Evolutionary conservation across 108 stramenopile species (phyloP), one percentile per base, ranked within the genome.

Genomic region (Heterococcus sp.): DNA sequence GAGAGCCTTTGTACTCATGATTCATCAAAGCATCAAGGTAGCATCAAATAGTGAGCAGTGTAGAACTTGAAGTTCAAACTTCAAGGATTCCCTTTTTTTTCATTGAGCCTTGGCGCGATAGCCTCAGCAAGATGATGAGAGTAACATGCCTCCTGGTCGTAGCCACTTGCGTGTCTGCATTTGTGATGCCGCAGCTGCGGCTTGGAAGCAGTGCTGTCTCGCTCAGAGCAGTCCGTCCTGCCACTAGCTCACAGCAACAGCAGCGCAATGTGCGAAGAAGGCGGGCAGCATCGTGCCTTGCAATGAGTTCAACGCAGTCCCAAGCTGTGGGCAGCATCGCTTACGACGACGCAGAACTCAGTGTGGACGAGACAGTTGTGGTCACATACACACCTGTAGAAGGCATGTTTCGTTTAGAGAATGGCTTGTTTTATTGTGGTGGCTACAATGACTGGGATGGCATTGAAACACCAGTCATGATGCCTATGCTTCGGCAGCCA

Each of bases 371-470:
- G 39, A 79, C 78, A 21, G 68, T 79, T 2, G 38, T 72, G 64
- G 32, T 79, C 27, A 38, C 37, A 30, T 79, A 79, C 46, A 38
- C 78, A 33, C 78, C 78, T 32, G 71, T 72, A 27, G n/a, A 1
- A 21, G 78, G 28, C 11, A 14, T 79, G 26, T 79, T 79, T 69
- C 35, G 37, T 38, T 65, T 21, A 14, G 72, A n/a, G 34, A 65
- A 69, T 14, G 34, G 71, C 31, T 58, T 81, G 35, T 72, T 81
- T 35, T 81, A 81, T 71, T 81, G 79, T 66, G 79, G 79, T 26
- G 79, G 79, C 5, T 81, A 72, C 29, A 81, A 81, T 35, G 79
- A 72, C 33, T 81, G 79, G 79, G 79, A 81, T 72, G 79, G 79
- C 11, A 72, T 73, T 65, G 71, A 81, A 3, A 72, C 72, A 27